Base-by-base conservation (phyloP, 1,139 yeast species). In the Geotrichum citri-aurantii region DNA sequence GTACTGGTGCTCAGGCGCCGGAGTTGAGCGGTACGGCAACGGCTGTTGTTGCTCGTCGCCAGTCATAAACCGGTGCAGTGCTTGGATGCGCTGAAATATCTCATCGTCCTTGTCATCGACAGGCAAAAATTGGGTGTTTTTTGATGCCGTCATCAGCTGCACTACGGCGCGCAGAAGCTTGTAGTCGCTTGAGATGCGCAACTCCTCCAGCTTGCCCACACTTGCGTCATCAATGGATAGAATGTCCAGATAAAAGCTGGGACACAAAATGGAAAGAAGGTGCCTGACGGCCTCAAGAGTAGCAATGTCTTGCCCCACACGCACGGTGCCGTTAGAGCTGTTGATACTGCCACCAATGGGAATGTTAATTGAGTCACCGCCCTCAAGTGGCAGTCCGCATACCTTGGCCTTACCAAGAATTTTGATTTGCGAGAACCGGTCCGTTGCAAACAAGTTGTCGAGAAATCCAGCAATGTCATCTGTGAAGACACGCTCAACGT, bases 271-370 rank as follows among this genome's bases (percentile, higher is more conserved):
- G 8, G 66, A 56, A 26, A 71, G 59, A 3, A 72, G 56, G 61
- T 72, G 73, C 21, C 74, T 65, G 55, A 72, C 65, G n/a, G 71
- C 71, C 60, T 73, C 75, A 40, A 72, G 59, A 50, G 65, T 69
- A 42, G 66, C 74, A 65, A 60, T 60, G 59, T 65, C 64, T 48
- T 67, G 69, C 27, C 64, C 67, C 29, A 55, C 48, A 10, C 57
- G 58, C 29, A 56, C 56, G n/a, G 56, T 47, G 44, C 31, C 40
- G 54, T 52, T 31, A 11, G 40, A 24, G 53, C 31, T 47, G 26
- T 26, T 23, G 33, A n/a, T 40, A n/a, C 26, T 44, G 23, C 52
- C 51, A 33, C 54, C 51, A 19, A 54, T 54, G 17, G 57, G 59
- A 31, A 58, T 58, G 2, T 52, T 46, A 21, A 58, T 56, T 6